Percentiles rank a stretch among this genome's conserved stretches.
phyloP scores from a whole-genome alignment of 2,329 filamentous ascomycete genomes.

The Clonostachys chloroleuca region DNA sequence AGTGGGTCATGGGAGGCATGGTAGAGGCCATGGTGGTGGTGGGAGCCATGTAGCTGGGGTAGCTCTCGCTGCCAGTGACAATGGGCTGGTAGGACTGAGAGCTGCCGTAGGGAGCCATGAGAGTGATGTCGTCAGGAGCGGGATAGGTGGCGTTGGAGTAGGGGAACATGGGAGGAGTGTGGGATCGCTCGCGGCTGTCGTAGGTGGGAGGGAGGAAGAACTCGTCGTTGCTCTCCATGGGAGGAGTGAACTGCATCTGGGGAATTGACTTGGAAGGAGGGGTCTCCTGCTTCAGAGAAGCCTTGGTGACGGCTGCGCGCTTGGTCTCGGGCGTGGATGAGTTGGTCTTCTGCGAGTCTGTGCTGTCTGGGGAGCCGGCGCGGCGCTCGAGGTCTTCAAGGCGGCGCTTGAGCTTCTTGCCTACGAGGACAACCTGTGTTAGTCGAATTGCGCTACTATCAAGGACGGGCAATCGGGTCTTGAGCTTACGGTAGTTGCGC shows the following conservation, averaged over 20 bases:
- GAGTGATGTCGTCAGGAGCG: slow-evolving; percentile 55
- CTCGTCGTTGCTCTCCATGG: slow-evolving; percentile 59
- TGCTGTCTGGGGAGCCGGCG: slow-evolving; percentile 54
- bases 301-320: slow-evolving; percentile 39
- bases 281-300: slow-evolving; percentile 18
- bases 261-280: slow-evolving; percentile 8
- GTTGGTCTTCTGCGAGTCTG: slow-evolving; percentile 26
- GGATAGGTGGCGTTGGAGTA: slow-evolving; percentile 68
- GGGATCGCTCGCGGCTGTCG: slow-evolving; percentile 64
- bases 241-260: slow-evolving; percentile 56
- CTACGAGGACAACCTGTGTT: slow-evolving; percentile 30
- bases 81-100: slow-evolving; percentile 45
- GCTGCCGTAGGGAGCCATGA: slow-evolving; percentile 55
- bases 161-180: slow-evolving; percentile 64
- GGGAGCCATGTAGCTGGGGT: slow-evolving; percentile 49
- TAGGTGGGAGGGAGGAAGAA: slow-evolving; percentile 57
- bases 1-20: slow-evolving; percentile 61
- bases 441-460: background rate
- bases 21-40: slow-evolving; percentile 47
- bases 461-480: background rate
- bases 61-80: slow-evolving; percentile 45
- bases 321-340: slow-evolving; percentile 20
- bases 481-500: slow-evolving; percentile 81
- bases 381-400: slow-evolving; percentile 80
- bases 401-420: slow-evolving; percentile 90